A percentile compares a stretch with the other conserved stretches of the same genome.
These are phyloP conservation scores for Pythium brassicae DNA, from an alignment of 352 stramenopile species.

Conservation along the genomic window DNA sequence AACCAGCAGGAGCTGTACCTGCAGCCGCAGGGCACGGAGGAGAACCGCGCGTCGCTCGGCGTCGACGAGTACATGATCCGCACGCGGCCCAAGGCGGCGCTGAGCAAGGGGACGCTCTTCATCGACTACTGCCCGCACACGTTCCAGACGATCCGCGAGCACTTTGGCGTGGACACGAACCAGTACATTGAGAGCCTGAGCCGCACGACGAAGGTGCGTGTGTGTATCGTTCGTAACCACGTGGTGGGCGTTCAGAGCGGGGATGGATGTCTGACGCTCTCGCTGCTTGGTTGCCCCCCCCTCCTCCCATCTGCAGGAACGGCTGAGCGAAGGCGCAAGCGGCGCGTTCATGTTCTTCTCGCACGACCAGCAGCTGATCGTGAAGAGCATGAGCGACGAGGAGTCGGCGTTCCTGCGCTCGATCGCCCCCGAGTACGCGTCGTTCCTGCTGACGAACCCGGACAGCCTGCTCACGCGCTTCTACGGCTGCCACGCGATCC, in stretches of 20 bases:
- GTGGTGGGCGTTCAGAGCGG: no score
- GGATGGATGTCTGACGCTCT: slow-evolving; percentile 2
- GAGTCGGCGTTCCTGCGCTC: slow-evolving; percentile 78
- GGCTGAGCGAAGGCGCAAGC: slow-evolving; percentile 81
- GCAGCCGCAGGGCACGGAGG: slow-evolving; percentile 70
- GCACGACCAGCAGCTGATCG: slow-evolving; percentile 83
- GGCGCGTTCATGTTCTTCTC: slow-evolving; percentile 90
- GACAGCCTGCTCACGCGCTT: slow-evolving; percentile 81
- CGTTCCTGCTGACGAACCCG: slow-evolving; percentile 76
- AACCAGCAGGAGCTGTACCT: slow-evolving; percentile 78
- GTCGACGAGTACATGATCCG: slow-evolving; percentile 86
- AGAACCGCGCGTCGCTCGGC: slow-evolving; percentile 68
- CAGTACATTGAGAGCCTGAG: slow-evolving; percentile 83
- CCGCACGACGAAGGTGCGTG: slow-evolving; percentile 60
- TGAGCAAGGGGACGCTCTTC: slow-evolving; percentile 80
- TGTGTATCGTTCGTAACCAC: no score
- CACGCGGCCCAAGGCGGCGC: slow-evolving; percentile 61
- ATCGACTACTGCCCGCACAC: slow-evolving; percentile 85
- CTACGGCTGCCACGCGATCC: slow-evolving; percentile 82
- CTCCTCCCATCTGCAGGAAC: slow-evolving; percentile 37
- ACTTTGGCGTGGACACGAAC: slow-evolving; percentile 80
- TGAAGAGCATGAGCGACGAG: slow-evolving; percentile 89
- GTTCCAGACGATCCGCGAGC: slow-evolving; percentile 83
- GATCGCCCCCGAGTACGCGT: slow-evolving; percentile 76
- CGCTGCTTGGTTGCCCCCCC: background rate